Conservation (phyloP, 495 filamentous ascomycete genomes). For the Penicillium bovifimosum region DNA sequence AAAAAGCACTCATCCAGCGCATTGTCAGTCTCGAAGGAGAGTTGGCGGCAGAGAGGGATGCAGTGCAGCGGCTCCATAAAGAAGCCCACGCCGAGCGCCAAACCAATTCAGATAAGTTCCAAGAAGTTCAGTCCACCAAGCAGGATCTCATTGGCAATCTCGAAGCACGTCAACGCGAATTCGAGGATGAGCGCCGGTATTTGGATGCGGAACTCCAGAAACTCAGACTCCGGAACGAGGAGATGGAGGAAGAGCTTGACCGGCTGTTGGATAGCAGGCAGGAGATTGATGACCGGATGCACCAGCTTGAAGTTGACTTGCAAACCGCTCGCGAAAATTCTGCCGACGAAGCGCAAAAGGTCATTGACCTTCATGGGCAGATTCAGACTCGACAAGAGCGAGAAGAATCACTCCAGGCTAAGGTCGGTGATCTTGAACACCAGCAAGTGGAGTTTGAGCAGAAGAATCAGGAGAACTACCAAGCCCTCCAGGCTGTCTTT, state of each 20-base stretch:
- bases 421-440: slow-evolving; percentile 46
- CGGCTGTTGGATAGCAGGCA: slow-evolving; percentile 69
- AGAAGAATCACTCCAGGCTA: slow-evolving; percentile 38
- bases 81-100: slow-evolving; percentile 62
- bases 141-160: slow-evolving; percentile 92
- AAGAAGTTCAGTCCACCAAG: slow-evolving; percentile 86
- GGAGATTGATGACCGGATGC: slow-evolving; percentile 60
- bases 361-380: slow-evolving; percentile 36
- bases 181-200: slow-evolving; percentile 72
- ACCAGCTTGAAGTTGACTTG: slow-evolving; percentile 64
- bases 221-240: slow-evolving; percentile 70
- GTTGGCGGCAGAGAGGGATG: slow-evolving; percentile 59
- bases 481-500: slow-evolving; percentile 57
- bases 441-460: slow-evolving; percentile 42
- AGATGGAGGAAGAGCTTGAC: slow-evolving; percentile 86
- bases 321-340: slow-evolving; percentile 53
- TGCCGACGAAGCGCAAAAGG: slow-evolving; percentile 51
- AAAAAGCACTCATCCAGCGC: slow-evolving; percentile 59
- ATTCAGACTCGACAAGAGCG: slow-evolving; percentile 49
- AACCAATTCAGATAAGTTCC: slow-evolving; percentile 61
- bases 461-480: slow-evolving; percentile 46
- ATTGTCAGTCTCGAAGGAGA: slow-evolving; percentile 80
- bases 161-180: slow-evolving; percentile 84
- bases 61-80: slow-evolving; percentile 49
- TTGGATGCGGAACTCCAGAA: slow-evolving; percentile 73